Conservation (phyloP, 108 stramenopile genomes). For the Bacterosira constricta region DNA sequence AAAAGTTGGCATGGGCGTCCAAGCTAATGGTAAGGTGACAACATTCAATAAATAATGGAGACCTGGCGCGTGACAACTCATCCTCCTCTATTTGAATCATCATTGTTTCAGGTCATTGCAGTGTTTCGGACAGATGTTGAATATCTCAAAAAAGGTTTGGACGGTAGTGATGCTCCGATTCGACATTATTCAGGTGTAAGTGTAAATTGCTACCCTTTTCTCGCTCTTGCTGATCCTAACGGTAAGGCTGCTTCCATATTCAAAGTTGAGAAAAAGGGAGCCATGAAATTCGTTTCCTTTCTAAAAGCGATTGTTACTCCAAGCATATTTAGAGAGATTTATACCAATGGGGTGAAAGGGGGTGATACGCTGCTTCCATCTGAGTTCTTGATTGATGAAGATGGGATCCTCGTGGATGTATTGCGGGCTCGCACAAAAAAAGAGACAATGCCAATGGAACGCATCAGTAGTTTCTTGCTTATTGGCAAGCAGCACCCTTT, state of each 20-base stretch:
- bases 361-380: background rate
- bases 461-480: slow-evolving; percentile 5
- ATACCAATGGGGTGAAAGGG: background rate
- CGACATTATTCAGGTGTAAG: background rate
- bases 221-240: slow-evolving; percentile 25
- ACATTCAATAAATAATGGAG: no score
- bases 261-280: background rate
- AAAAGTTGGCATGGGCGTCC: slow-evolving; percentile 25
- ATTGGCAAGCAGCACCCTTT: background rate
- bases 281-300: background rate
- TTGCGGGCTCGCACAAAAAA: background rate
- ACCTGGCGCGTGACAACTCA: background rate
- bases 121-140: slow-evolving; percentile 17
- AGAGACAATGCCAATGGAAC: background rate
- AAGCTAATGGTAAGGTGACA: slow-evolving; percentile 10
- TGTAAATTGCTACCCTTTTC: slow-evolving; percentile 22
- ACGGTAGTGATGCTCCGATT: slow-evolving; percentile 15
- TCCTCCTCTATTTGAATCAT: background rate
- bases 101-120: background rate
- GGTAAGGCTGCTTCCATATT: slow-evolving; percentile 12
- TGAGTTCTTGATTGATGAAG: slow-evolving; percentile 7
- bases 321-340: background rate
- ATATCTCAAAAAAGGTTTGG: slow-evolving; percentile 7
- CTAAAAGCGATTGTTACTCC: background rate
- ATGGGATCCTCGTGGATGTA: slow-evolving; percentile 3